phyloP scores from a whole-genome alignment of 1,284 basidiomycete genomes.

The Cutaneotrichosporon sp. region DNA sequence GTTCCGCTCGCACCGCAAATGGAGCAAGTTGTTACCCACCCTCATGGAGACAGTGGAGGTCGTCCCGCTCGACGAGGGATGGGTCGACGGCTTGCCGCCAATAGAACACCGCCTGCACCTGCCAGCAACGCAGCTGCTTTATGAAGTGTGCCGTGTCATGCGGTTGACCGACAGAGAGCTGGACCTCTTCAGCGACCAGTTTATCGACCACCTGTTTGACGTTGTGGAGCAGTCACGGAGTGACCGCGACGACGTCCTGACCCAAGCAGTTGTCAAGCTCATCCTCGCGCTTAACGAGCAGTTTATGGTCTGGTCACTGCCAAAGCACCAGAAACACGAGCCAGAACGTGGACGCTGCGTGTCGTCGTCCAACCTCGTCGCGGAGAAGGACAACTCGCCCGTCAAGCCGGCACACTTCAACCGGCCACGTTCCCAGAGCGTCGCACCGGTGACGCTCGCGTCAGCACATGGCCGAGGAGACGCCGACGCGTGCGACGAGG shows the following conservation, averaged over 20 bases:
- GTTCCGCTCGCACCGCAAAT: conserved; percentile 71
- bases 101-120: conserved; percentile 74
- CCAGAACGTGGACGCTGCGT: neutral
- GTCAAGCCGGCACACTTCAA: neutral
- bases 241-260: conserved; percentile 83
- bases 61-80: conserved; percentile 41
- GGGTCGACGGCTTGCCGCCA: conserved; percentile 49
- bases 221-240: conserved; percentile 87
- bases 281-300: conserved; percentile 95
- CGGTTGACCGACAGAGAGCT: conserved; percentile 69
- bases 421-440: conserved; percentile 8
- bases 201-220: conserved; percentile 87
- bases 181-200: conserved; percentile 66
- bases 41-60: conserved; percentile 54
- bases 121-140: conserved; percentile 69
- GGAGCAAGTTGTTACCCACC: conserved; percentile 72
- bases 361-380: neutral
- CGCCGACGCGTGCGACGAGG: conserved; percentile 4
- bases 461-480: too few relatives aligned
- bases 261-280: conserved; percentile 88
- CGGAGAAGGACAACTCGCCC: neutral
- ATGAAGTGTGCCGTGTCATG: conserved; percentile 86
- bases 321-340: conserved; percentile 24
- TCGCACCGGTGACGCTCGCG: neutral
- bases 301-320: conserved; percentile 76